Percentiles rank a stretch among this genome's conserved stretches.
These are phyloP conservation scores for Salix koriyanagi DNA, from an alignment of 345 rosid species.

Conservation along the genomic window DNA sequence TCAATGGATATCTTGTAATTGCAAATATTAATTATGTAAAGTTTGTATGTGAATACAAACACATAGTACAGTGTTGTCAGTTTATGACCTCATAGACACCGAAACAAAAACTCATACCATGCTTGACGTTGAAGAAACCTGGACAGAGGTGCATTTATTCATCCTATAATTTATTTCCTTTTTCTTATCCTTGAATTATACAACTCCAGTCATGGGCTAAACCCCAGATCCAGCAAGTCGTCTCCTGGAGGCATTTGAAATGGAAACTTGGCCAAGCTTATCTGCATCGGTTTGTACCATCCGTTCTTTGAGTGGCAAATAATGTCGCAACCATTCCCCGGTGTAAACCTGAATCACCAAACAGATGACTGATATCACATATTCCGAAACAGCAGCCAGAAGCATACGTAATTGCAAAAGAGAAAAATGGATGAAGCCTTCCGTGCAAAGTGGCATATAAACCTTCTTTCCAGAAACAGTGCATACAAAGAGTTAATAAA, in stretches of 20 bases:
- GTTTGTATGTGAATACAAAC: not conserved
- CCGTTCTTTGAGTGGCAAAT: slow-evolving; percentile 63
- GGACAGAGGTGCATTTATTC: slow-evolving; percentile 5
- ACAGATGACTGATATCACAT: not conserved
- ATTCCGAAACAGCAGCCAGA: not conserved
- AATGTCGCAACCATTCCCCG: slow-evolving; percentile 86
- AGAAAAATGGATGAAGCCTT: not conserved
- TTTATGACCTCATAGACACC: not conserved
- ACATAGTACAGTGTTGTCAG: not conserved
- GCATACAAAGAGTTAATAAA: not conserved
- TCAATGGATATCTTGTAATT: no score
- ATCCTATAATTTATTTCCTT: slow-evolving; percentile 2
- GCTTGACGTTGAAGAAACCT: not conserved
- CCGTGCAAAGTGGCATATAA: not conserved
- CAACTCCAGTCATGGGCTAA: slow-evolving; percentile 16
- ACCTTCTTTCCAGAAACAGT: no score
- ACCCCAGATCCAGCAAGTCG: slow-evolving; percentile 69
- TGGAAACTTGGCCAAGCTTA: slow-evolving; percentile 61
- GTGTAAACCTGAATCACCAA: slow-evolving; percentile 61
- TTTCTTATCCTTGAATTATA: not conserved
- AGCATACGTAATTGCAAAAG: not conserved
- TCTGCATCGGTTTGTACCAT: slow-evolving; percentile 37
- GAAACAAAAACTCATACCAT: not conserved
- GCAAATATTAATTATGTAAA: not conserved
- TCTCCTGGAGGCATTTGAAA: slow-evolving; percentile 78